These are phyloP conservation scores for Neurospora sp. DNA, from an alignment of 2,329 filamentous ascomycete genomes.

Conservation along the genomic window DNA sequence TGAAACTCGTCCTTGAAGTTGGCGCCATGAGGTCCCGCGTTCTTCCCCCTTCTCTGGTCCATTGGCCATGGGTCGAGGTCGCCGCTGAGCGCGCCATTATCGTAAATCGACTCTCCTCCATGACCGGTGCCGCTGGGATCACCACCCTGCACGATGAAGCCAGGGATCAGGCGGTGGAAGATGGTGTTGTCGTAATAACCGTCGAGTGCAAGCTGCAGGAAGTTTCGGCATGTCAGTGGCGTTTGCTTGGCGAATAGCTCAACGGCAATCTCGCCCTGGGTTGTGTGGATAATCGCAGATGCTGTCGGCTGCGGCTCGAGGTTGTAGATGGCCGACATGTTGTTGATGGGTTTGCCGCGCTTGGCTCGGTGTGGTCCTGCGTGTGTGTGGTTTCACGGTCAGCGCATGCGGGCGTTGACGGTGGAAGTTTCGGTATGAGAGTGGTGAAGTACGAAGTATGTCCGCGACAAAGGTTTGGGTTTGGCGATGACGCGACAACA, in stretches of 20 bases:
- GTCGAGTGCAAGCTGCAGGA: conserved; percentile 87
- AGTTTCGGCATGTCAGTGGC: conserved; percentile 85
- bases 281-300: conserved; percentile 84
- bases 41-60: conserved; percentile 52
- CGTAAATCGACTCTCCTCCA: conserved; percentile 86
- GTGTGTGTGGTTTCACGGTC: background rate
- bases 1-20: conserved; percentile 81
- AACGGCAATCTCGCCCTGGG: conserved; percentile 76
- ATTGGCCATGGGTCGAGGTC: conserved; percentile 65
- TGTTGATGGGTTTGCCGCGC: conserved; percentile 5
- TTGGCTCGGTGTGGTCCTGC: background rate
- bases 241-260: conserved; percentile 94
- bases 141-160: conserved; percentile 89
- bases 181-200: conserved; percentile 91
- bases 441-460: background rate
- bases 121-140: conserved; percentile 89
- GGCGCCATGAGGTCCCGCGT: conserved; percentile 48
- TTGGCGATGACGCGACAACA: background rate
- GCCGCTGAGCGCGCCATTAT: conserved; percentile 65
- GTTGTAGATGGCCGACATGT: conserved; percentile 85
- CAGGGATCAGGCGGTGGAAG: conserved; percentile 86
- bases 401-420: background rate
- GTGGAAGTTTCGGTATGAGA: background rate
- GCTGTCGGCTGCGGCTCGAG: conserved; percentile 91
- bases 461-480: too few relatives aligned